phyloP scores from a whole-genome alignment of 139 green algal species.

The Pleodorina starrii region DNA sequence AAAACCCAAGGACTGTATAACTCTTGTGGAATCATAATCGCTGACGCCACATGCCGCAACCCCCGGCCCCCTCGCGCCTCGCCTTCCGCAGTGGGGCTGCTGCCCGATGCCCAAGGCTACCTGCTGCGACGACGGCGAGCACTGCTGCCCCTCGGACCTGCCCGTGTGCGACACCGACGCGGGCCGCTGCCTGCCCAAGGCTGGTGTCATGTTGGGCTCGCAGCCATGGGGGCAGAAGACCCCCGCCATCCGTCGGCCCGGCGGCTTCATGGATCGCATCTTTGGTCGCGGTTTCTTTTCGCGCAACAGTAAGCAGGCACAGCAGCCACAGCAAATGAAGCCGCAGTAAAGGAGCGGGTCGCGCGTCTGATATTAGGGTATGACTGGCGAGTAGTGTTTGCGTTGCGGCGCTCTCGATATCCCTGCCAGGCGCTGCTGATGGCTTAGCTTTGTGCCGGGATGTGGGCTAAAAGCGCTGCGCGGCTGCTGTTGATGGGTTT shows the following conservation, averaged over 20 bases:
- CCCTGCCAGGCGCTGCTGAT: no score
- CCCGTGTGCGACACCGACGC: constrained; percentile 90
- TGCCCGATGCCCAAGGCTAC: constrained; percentile 92
- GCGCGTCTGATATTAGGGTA: no score
- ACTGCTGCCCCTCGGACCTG: constrained; percentile 94
- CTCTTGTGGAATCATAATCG: no score
- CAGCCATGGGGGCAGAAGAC: constrained; percentile 64
- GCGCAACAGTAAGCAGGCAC: not conserved
- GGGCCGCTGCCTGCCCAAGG: constrained; percentile 72
- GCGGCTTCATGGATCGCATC: constrained; percentile 22
- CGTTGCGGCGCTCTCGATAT: no score
- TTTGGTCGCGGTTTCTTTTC: constrained; percentile 20
- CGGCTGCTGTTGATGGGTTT: no score
- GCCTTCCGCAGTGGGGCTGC: constrained; percentile 83
- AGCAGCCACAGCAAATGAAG: not conserved
- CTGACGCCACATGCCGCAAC: no score
- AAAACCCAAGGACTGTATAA: no score
- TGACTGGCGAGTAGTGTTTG: no score
- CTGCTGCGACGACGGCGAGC: constrained; percentile 94
- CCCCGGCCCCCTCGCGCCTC: no score
- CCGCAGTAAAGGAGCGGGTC: not conserved
- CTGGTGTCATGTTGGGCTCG: constrained; percentile 52
- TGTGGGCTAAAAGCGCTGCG: no score
- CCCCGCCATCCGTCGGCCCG: constrained; percentile 21
- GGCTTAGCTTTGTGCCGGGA: no score